A percentile compares a stretch with the other conserved stretches of the same genome.
phyloP scores from a whole-genome alignment of 768 basidiomycete species.

The Leccinum ochraceum region DNA sequence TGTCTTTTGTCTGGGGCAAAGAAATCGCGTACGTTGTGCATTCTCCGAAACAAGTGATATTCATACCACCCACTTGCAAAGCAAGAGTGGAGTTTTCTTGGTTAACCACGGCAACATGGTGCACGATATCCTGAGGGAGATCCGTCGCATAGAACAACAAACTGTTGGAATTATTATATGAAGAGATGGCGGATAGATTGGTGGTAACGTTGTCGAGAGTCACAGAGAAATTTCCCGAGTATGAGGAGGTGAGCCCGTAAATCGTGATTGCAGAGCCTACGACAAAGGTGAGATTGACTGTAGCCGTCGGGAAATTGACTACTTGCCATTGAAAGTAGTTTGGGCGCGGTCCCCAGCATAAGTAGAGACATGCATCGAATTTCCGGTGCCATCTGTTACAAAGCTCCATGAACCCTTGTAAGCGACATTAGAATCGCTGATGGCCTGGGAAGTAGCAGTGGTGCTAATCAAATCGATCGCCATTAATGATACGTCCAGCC shows the following conservation, averaged over 20 bases:
- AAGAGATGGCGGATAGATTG: conserved; percentile 50
- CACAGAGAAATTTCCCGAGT: conserved; percentile 60
- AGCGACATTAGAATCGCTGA: conserved; percentile 48
- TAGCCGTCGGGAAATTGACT: neutral
- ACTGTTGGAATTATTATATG: conserved; percentile 50
- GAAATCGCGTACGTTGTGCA: conserved; percentile 33
- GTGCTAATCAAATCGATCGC: conserved; percentile 32
- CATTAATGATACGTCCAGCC: conserved; percentile 19
- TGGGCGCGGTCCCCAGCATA: conserved; percentile 47
- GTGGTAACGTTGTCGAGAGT: conserved; percentile 52
- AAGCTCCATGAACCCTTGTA: conserved; percentile 61
- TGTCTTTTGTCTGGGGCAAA: neutral
- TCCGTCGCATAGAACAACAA: conserved; percentile 66
- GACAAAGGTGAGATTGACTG: conserved; percentile 5
- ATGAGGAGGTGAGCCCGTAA: conserved; percentile 58
- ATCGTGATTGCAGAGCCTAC: conserved; percentile 64
- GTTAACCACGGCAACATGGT: conserved; percentile 59
- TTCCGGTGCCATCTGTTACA: conserved; percentile 32
- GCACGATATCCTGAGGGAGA: conserved; percentile 49
- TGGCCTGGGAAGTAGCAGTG: conserved; percentile 35
- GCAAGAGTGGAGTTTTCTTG: conserved; percentile 52
- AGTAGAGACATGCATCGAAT: conserved; percentile 33
- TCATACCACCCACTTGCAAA: conserved; percentile 50
- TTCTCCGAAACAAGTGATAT: conserved; percentile 42
- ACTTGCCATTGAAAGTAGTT: conserved; percentile 50